These are phyloP conservation scores for Colletotrichum caudatum DNA, from an alignment of 2,329 filamentous ascomycete genomes.

Conservation along the genomic window DNA sequence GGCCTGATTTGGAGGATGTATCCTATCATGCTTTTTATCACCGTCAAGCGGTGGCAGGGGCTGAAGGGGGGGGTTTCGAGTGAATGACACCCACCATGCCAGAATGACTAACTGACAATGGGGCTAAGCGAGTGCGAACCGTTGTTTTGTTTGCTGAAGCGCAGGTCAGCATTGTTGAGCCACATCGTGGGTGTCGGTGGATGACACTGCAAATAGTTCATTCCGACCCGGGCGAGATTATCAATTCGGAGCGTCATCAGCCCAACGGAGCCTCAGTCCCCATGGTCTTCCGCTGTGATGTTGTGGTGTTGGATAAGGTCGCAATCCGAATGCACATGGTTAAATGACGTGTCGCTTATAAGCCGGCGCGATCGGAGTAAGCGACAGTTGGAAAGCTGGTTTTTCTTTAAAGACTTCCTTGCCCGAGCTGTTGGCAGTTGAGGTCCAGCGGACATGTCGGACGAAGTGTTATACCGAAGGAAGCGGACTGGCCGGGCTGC, in stretches of 20 bases:
- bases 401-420: neutral
- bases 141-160: neutral
- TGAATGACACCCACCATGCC: neutral
- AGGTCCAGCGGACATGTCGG: slow-evolving; percentile 14
- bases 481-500: slow-evolving; percentile 8
- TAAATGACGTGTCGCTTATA: neutral
- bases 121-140: neutral
- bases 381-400: neutral
- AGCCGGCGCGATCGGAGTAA: neutral
- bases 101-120: neutral
- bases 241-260: neutral
- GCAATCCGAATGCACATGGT: neutral
- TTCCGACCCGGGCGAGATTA: neutral
- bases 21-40: slow-evolving; percentile 1
- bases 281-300: neutral
- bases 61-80: neutral
- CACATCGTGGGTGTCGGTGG: neutral
- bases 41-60: neutral
- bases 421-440: too few relatives aligned
- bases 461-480: slow-evolving; percentile 32
- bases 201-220: neutral
- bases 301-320: neutral
- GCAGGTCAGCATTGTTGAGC: neutral
- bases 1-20: neutral
- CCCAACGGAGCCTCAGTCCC: neutral